Conservation (phyloP, 306 rosid genomes). For the Lathyrus oleraceus region DNA sequence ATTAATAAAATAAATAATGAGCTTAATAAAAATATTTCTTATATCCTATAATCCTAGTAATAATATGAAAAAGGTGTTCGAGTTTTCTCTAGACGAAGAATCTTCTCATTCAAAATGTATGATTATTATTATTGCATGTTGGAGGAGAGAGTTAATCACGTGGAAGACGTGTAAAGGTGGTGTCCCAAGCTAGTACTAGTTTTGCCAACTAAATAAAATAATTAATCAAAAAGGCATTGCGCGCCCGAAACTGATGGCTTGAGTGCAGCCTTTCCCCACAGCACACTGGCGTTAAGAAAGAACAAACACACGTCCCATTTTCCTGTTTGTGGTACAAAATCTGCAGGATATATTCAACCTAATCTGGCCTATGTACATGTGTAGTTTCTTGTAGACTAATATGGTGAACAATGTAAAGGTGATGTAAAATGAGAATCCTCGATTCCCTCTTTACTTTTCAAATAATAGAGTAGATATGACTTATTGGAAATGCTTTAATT, state of each 20-base stretch:
- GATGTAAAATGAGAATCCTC: background rate
- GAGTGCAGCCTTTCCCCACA: slow-evolving; percentile 46
- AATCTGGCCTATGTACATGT: background rate
- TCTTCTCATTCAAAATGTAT: slow-evolving; percentile 44
- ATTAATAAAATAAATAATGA: too few relatives aligned
- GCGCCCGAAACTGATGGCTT: slow-evolving; percentile 60
- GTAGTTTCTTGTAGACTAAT: background rate
- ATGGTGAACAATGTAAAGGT: background rate
- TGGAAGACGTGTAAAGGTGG: slow-evolving; percentile 64
- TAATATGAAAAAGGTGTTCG: too few relatives aligned
- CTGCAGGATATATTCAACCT: background rate
- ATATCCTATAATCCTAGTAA: too few relatives aligned
- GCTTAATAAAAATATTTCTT: too few relatives aligned
- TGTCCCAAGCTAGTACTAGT: slow-evolving; percentile 49
- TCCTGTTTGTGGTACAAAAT: background rate
- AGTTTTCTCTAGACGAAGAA: slow-evolving; percentile 33
- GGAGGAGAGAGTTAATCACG: slow-evolving; percentile 53
- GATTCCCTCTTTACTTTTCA: background rate
- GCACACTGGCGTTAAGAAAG: background rate
- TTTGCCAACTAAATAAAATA: slow-evolving; percentile 3
- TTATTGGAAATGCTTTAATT: background rate
- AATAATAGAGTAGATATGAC: background rate
- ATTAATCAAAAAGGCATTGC: slow-evolving; percentile 32
- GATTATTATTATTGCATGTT: slow-evolving; percentile 45
- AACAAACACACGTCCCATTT: slow-evolving; percentile 11